phyloP scores from a whole-genome alignment of 176 grass and related monocot species.

The Oryza nivara region DNA sequence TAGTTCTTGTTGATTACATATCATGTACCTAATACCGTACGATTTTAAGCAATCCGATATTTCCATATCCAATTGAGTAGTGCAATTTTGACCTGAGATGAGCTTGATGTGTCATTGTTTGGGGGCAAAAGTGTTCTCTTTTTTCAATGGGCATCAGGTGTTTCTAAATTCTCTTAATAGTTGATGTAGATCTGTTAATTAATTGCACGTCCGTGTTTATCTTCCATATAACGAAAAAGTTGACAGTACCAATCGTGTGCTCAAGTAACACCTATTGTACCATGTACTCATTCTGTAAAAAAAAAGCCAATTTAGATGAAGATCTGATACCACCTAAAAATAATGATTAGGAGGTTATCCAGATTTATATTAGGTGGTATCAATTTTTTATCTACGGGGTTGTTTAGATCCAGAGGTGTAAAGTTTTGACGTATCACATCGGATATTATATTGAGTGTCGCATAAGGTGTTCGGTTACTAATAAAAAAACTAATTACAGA shows the following conservation, averaged over 20 bases:
- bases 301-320: too few relatives aligned
- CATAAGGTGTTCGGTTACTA: too few relatives aligned
- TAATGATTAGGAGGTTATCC: too few relatives aligned
- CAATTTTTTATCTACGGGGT: too few relatives aligned
- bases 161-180: background rate
- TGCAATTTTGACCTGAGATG: conserved; percentile 28
- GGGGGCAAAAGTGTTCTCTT: background rate
- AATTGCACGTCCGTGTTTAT: background rate
- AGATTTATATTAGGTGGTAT: too few relatives aligned
- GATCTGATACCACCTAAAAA: too few relatives aligned
- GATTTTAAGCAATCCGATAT: conserved; percentile 16
- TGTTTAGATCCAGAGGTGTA: too few relatives aligned
- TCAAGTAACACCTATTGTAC: background rate
- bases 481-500: too few relatives aligned
- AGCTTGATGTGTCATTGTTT: background rate
- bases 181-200: background rate
- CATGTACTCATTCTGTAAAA: too few relatives aligned
- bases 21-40: conserved; percentile 23
- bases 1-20: background rate
- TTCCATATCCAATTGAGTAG: background rate
- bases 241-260: background rate
- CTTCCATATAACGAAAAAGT: too few relatives aligned
- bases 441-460: too few relatives aligned
- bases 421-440: too few relatives aligned
- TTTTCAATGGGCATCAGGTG: background rate